Conservation (phyloP, 306 rosid species). For the Lathyrus sativus region DNA sequence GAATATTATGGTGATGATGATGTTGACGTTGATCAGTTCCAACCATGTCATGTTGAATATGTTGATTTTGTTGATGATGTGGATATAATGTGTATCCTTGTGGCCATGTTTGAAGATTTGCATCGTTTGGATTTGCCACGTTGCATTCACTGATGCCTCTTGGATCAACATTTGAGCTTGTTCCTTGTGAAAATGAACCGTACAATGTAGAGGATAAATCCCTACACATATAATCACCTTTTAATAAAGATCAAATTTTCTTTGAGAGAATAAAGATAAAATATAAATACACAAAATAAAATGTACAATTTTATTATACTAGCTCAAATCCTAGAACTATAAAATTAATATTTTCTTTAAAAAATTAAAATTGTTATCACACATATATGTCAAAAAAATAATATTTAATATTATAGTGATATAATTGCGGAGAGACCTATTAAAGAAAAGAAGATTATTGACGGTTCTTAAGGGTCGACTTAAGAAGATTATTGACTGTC, state of each 20-base stretch:
- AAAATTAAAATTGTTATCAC: no score
- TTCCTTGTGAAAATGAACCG: slow-evolving; percentile 69
- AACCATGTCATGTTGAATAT: slow-evolving; percentile 54
- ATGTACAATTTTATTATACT: no score
- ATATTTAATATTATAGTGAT: no score
- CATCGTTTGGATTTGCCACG: slow-evolving; percentile 47
- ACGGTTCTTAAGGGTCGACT: no score
- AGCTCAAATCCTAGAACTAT: no score
- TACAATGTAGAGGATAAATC: slow-evolving; percentile 55
- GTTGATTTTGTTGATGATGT: slow-evolving; percentile 27
- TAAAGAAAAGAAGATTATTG: no score
- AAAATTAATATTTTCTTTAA: no score
- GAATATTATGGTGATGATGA: slow-evolving; percentile 41
- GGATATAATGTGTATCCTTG: slow-evolving; percentile 53
- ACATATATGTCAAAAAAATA: no score
- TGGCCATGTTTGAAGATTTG: slow-evolving; percentile 58
- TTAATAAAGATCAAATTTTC: neutral
- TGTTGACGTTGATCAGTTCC: slow-evolving; percentile 23
- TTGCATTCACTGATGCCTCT: slow-evolving; percentile 54
- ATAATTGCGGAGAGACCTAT: no score
- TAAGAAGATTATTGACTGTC: no score
- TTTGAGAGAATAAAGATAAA: neutral
- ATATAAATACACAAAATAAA: neutral
- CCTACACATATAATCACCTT: slow-evolving; percentile 34
- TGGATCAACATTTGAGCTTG: slow-evolving; percentile 53